Base-by-base conservation (phyloP, 176 grass and related monocot genomes). In the Zea luxurians region DNA sequence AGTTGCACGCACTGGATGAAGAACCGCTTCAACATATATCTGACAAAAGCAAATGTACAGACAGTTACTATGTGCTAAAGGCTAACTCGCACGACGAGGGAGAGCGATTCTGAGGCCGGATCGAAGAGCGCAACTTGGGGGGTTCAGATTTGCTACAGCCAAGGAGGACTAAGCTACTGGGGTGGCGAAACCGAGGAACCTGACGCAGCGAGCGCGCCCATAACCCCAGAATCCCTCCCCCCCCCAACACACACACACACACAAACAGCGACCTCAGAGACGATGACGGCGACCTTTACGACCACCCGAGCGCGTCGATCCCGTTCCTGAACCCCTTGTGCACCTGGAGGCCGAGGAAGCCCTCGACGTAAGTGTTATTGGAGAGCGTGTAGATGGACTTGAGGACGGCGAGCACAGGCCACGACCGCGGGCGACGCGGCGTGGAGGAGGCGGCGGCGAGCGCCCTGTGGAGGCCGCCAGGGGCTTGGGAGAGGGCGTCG, bases 281-380 rank as follows among this genome's bases (percentile, higher is more conserved):
- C 79, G 64, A 99, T 84, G 1, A 83, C 86, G 2, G 88, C 88
- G 10, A 89, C 85, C 74, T 89, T 95, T 73, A 99, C 82, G 53
- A 95, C 79, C 12, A 95, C 75, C 92, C 96, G 45, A 95, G 80
- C 18, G 92, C 85, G 69, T 89, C 96, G 58, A 95, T 34, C 18
- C 88, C 80, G 13, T 72, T 88, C 61, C 80, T 85, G 50, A 98
- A 64, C 1, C 89, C 90, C 86, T 89, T 92, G 83, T 94, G 85
- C 34, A 98, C 84, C 83, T 94, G 92, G 55, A 95, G 83, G 4
- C 96, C 96, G 3, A 92, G 83, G 73, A 95, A 92, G 5, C 92
- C 92, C 74, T 98, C 92, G 7, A 95, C 27, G 27, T 27, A 82
- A 9, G 81, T 83, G 35, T 95, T 98, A 71, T 94, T 98, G 1